Base-by-base conservation (phyloP, 73 alveolate species). In the Paramecium caudatum region DNA sequence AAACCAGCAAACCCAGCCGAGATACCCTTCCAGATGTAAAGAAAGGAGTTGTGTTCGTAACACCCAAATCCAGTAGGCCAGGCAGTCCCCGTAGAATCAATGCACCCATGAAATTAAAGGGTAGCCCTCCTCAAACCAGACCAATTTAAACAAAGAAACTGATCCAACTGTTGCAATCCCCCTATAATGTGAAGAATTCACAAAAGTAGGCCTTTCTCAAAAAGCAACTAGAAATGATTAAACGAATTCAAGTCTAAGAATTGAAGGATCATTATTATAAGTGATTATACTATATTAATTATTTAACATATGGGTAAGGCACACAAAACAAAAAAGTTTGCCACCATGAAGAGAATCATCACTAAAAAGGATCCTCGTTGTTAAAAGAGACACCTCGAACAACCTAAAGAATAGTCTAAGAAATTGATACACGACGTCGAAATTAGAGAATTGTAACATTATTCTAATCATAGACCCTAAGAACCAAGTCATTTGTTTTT, bases 321-420 rank as follows among this genome's bases (percentile, higher is more conserved):
- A 25, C 97, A 94, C 41, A 98, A 98, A 95, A 82, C 99, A 1
- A 90, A 96, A 55, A 97, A 98, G 94, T 98, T 97, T 91, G 99
- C 99, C 19, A 94, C 97, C 78, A 97, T 98, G 19, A 98, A 98
- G 90, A 34, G 99, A 6, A 97, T 96, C 92, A 90, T 98, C 69
- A 93, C 95, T 46, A 98, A 98, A 45, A 98, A 98, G 41, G 99
- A 98, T 91, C 93, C 91, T 21, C 91, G 99, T 91, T 86, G 95
- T 30, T 90, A 94, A 74, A 87, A 88, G 84, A 46, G 88, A 83
- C 61, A 92, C 90, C 96, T 94, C 94, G 74, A 95, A 93, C 82
- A 69, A 55, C 91, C 84, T 48, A 86, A 94, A 41, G 88, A 88
- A 74, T 93, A 91, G 82, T 61, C 80, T 36, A 90, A 90, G 36